A percentile compares a stretch with the other conserved stretches of the same genome.
Conservation (phyloP, 2,329 filamentous ascomycete species). For the Diplodia intermedia region DNA sequence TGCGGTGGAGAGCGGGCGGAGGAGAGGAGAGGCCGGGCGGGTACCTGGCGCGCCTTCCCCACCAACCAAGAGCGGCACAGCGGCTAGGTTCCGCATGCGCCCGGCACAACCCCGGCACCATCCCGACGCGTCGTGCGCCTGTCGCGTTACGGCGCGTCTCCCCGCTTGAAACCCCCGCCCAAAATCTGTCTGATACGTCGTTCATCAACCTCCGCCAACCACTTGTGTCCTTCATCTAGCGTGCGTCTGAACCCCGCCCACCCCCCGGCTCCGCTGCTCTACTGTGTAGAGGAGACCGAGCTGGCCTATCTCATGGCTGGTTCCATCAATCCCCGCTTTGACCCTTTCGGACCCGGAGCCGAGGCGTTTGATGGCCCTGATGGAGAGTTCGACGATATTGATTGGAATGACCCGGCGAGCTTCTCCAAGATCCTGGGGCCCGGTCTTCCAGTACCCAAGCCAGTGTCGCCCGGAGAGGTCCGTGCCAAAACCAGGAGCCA, state of each 20-base stretch:
- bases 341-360: not conserved
- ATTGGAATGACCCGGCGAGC: slow-evolving; percentile 7
- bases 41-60: not conserved
- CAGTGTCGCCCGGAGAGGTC: slow-evolving; percentile 36
- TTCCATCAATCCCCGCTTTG: slow-evolving; percentile 6
- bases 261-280: not conserved
- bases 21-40: slow-evolving; percentile 1
- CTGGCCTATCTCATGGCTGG: slow-evolving; percentile 10
- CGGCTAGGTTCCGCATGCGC: not conserved
- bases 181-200: not conserved
- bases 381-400: not conserved
- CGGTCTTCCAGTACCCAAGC: slow-evolving; percentile 27
- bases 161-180: not conserved
- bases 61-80: not conserved
- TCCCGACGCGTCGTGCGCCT: not conserved
- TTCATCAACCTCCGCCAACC: not conserved
- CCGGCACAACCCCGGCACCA: not conserved
- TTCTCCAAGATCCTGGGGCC: not conserved
- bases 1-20: slow-evolving; percentile 20
- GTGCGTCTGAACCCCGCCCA: not conserved
- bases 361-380: not conserved
- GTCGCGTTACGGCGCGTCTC: slow-evolving; percentile 4
- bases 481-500: slow-evolving; percentile 36
- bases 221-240: not conserved
- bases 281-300: not conserved